Evolutionary conservation across 1,284 basidiomycete species (phyloP).

Genomic region (Anthracocystis walkeri): DNA sequence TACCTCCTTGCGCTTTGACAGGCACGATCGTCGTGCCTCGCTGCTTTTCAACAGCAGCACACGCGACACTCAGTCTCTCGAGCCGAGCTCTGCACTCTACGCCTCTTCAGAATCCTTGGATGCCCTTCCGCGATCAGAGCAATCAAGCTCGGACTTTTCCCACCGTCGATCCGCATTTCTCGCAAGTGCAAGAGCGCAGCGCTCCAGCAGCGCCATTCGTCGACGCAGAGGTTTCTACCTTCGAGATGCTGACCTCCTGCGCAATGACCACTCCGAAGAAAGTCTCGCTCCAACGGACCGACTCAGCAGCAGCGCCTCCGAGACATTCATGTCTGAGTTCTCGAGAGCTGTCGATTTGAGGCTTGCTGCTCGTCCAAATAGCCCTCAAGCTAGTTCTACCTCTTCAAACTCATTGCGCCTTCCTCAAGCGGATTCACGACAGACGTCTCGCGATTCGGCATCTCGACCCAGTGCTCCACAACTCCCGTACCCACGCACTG

Average conservation of each 20-base stretch:
- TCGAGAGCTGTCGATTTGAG: slow-evolving; percentile 30
- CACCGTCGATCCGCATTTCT: slow-evolving; percentile 11
- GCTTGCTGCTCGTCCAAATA: slow-evolving; percentile 16
- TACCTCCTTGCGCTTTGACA: not conserved
- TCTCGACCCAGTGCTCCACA: slow-evolving; percentile 22
- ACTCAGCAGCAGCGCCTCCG: slow-evolving; percentile 14
- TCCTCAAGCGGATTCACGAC: not conserved
- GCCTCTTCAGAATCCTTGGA: slow-evolving; percentile 24
- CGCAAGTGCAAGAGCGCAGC: slow-evolving; percentile 13
- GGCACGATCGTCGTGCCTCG: slow-evolving; percentile 21
- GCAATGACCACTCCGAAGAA: slow-evolving; percentile 4
- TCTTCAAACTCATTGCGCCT: not conserved
- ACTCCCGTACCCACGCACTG: slow-evolving; percentile 33
- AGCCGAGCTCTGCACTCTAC: not conserved
- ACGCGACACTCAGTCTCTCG: slow-evolving; percentile 6
- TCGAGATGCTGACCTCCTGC: slow-evolving; percentile 16
- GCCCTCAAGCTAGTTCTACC: not conserved
- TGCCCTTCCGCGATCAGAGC: not conserved
- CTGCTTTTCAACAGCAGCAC: slow-evolving; percentile 44
- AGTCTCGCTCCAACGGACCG: not conserved
- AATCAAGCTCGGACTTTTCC: not conserved
- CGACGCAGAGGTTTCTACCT: slow-evolving; percentile 36
- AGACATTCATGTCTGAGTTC: slow-evolving; percentile 36
- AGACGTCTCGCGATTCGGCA: not conserved
- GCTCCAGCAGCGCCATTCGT: slow-evolving; percentile 14